Percentiles rank a stretch among this genome's conserved stretches.
Evolutionary conservation across 2,329 filamentous ascomycete species (phyloP).

Genomic region (Penicillium concentricum): DNA sequence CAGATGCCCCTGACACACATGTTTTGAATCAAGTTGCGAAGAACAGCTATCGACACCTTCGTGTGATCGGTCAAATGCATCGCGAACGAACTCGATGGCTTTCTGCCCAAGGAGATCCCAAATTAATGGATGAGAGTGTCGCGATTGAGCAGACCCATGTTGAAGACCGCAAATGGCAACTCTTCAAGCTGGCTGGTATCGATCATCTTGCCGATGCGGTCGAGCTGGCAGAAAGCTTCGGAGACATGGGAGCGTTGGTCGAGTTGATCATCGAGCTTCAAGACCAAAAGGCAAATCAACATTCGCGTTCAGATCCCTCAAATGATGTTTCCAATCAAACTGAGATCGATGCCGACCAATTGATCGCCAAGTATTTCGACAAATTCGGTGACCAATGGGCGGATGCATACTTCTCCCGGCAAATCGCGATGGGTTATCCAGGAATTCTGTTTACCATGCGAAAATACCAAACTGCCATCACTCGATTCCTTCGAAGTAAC

Average conservation of each 20-base stretch:
- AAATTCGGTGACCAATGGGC: conserved; percentile 54
- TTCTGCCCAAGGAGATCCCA: conserved; percentile 51
- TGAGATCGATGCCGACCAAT: conserved; percentile 36
- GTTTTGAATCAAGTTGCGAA: conserved; percentile 50
- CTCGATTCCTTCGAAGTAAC: conserved; percentile 71
- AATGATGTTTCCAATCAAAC: conserved; percentile 18
- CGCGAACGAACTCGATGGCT: conserved; percentile 61
- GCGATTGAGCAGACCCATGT: conserved; percentile 46
- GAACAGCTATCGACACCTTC: conserved; percentile 55
- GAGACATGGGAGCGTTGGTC: conserved; percentile 63
- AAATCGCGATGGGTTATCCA: conserved; percentile 67
- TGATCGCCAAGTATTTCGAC: conserved; percentile 49
- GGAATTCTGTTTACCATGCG: conserved; percentile 66
- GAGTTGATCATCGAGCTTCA: conserved; percentile 46
- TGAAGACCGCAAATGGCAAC: conserved; percentile 46
- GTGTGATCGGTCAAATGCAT: conserved; percentile 58
- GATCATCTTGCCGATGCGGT: conserved; percentile 59
- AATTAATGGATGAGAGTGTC: conserved; percentile 50
- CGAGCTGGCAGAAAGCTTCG: conserved; percentile 60
- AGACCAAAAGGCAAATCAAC: conserved; percentile 35
- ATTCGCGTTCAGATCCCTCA: conserved; percentile 13
- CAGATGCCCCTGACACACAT: conserved; percentile 33
- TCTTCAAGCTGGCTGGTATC: conserved; percentile 51
- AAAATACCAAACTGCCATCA: conserved; percentile 71
- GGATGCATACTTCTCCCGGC: conserved; percentile 73